A percentile compares a stretch with the other conserved stretches of the same genome.
These are phyloP conservation scores for Gaillardinia entomophila DNA, from an alignment of 805 yeast genomes.

Conservation along the genomic window DNA sequence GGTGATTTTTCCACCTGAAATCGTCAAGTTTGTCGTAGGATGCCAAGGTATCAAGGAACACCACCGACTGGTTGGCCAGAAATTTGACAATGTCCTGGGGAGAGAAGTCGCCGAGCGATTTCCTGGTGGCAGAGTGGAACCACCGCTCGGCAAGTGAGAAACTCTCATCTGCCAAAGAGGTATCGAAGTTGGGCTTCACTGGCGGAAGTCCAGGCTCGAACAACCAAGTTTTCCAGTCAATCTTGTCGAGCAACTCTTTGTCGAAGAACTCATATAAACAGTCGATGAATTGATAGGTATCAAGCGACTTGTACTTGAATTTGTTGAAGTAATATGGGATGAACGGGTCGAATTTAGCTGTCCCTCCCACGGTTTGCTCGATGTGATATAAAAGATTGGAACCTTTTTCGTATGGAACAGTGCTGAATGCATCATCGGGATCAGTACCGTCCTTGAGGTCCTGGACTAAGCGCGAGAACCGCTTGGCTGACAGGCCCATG, in stretches of 20 bases:
- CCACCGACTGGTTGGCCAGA: slow-evolving; percentile 71
- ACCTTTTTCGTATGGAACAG: slow-evolving; percentile 91
- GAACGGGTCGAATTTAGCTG: slow-evolving; percentile 65
- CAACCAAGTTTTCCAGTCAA: slow-evolving; percentile 87
- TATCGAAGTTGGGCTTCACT: slow-evolving; percentile 68
- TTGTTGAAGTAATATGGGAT: slow-evolving; percentile 70
- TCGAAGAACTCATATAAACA: slow-evolving; percentile 64
- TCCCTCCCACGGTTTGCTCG: slow-evolving; percentile 65
- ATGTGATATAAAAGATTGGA: slow-evolving; percentile 70
- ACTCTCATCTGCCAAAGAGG: slow-evolving; percentile 71
- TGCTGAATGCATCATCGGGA: slow-evolving; percentile 85
- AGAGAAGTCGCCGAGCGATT: slow-evolving; percentile 26
- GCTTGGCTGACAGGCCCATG: slow-evolving; percentile 48
- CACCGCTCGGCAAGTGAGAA: slow-evolving; percentile 61
- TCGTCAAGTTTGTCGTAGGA: slow-evolving; percentile 38
- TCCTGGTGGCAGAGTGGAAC: slow-evolving; percentile 29
- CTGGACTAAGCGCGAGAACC: slow-evolving; percentile 64
- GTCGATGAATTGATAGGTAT: slow-evolving; percentile 76
- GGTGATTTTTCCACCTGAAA: slow-evolving; percentile 34
- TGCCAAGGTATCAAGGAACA: slow-evolving; percentile 66
- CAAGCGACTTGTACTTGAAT: slow-evolving; percentile 67
- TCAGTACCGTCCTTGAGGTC: slow-evolving; percentile 64
- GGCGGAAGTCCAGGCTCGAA: slow-evolving; percentile 86
- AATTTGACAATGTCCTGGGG: slow-evolving; percentile 49
- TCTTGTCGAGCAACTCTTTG: slow-evolving; percentile 48